A percentile compares a stretch with the other conserved stretches of the same genome.
Conservation (phyloP, 495 filamentous ascomycete species). For the Trichoderma asperelloides region DNA sequence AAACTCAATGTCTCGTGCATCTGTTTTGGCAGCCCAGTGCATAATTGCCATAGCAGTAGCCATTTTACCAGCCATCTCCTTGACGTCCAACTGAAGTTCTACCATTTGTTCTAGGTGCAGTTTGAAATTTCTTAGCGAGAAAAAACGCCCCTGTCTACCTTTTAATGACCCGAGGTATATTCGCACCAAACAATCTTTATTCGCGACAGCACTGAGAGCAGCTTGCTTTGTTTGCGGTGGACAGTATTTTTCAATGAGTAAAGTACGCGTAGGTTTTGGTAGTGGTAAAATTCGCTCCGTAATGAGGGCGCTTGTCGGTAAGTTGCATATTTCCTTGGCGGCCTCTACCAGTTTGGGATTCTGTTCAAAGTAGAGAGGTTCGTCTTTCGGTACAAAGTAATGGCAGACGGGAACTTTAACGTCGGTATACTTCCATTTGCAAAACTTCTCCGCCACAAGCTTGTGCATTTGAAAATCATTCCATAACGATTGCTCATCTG, state of each 20-base stretch:
- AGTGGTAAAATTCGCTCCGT: constrained; percentile 13
- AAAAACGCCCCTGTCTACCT: constrained; percentile 9
- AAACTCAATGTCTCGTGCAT: constrained; percentile 17
- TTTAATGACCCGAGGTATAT: constrained; percentile 18
- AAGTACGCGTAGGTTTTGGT: constrained; percentile 6
- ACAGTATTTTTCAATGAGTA: constrained; percentile 23
- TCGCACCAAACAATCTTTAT: constrained; percentile 22
- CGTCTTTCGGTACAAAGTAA: constrained; percentile 4
- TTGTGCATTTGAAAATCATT: not conserved
- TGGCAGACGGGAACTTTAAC: not conserved
- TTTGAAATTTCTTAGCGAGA: constrained; percentile 15
- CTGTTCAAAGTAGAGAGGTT: not conserved
- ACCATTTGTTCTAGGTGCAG: constrained; percentile 16
- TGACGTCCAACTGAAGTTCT: constrained; percentile 11
- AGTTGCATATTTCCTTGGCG: not conserved
- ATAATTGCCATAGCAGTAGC: constrained; percentile 14
- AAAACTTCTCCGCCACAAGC: not conserved
- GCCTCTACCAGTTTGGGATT: not conserved
- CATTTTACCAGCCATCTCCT: constrained; percentile 10
- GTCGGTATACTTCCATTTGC: not conserved
- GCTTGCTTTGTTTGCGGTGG: constrained; percentile 8
- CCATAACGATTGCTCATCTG: not conserved
- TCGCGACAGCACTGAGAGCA: constrained; percentile 13
- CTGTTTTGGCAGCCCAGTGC: constrained; percentile 16
- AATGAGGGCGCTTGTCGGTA: constrained; percentile 11